Base-by-base conservation (phyloP, 2,329 filamentous ascomycete species). In the Talaromyces sp. region DNA sequence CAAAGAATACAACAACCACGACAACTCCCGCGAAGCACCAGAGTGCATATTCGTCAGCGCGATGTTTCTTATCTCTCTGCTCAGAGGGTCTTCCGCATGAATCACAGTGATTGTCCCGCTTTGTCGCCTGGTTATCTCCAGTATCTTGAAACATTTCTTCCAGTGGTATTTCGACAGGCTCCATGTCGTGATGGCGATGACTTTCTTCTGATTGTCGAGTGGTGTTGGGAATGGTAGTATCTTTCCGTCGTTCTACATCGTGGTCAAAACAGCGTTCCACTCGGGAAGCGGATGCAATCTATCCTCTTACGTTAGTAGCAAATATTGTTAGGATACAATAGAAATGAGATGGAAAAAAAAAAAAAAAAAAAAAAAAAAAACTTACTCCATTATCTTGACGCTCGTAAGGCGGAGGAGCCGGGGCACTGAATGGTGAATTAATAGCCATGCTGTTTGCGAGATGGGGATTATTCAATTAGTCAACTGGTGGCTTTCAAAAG, bases 71-170 rank as follows among this genome's bases (percentile, higher is more conserved):
- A 14, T 57, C 58, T 31, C 55, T 56, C 51, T 57, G 58, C 31
- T 62, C 58, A 14, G 53, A 24, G 1, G 53, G n/a, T 9, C 27
- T n/a, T n/a, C 60, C 58, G 54, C 59, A 61, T 19, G 38, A 49
- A 8, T 56, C 24, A 17, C 59, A 61, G 29, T 55, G 59, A 38
- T 32, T 11, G 49, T 57, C 54, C 24, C 19, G 4, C 43, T 50
- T 17, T 5, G 19, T 11, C 3, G 13, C 10, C 2, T 50, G 9
- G 10, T 1, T 24, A 26, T 21, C 1, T 6, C 5, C 10, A 9
- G 9, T 5, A 2, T 13, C 10, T 24, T 50, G 43, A 50, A 9
- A 5, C 10, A 26, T 14, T 21, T 11, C 19, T 21, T 50, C 24
- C 6, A 26, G 43, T 17, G 9, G 13, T 13, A 50, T 50, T 24